Base-by-base conservation (phyloP, 345 rosid species). In the Brassica nigra region DNA sequence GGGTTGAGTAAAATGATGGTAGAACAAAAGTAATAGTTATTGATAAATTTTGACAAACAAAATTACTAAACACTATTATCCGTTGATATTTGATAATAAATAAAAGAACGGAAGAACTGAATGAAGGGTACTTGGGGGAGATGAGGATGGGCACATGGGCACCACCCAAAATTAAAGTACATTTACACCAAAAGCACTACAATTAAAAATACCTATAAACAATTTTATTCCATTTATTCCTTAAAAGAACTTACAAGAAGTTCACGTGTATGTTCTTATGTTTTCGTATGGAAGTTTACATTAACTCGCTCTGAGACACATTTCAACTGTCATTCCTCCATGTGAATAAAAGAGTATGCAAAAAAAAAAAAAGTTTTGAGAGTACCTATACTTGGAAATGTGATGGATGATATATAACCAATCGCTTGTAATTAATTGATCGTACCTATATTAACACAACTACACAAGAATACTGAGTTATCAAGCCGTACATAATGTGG, bases 231-330 rank as follows among this genome's bases (percentile, higher is more conserved):
- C 34, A 15, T 52, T 80, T 15, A 74, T 80, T 80, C 66, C 83
- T 80, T 49, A 76, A 44, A 74, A 83, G 78, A 85, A 78, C 79
- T 83, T 89, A 84, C 91, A 84, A 88, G 92, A 86, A 77, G 84
- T 82, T 90, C 91, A 85, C 92, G 89, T 91, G 90, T 83, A 83
- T 82, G 75, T 67, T 79, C 58, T 74, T 59, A 66, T 71, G 1
- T 63, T 68, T 54, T 44, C 20, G 8, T 54, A 49, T 76, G 83
- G 83, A 85, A 77, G 28, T 68, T 62, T 78, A 71, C 83, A 71
- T 74, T 79, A 74, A 76, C 67, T 77, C 81, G 67, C 88, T 72
- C 82, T 57, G 81, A 9, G 92, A 90, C 90, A 87, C 28, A 71
- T 6, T 11, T 8, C 20, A n/a, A 36, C 81, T 75, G 85, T 81